Conservation (phyloP, 2,329 filamentous ascomycete species). For the Alternaria ventricosa region DNA sequence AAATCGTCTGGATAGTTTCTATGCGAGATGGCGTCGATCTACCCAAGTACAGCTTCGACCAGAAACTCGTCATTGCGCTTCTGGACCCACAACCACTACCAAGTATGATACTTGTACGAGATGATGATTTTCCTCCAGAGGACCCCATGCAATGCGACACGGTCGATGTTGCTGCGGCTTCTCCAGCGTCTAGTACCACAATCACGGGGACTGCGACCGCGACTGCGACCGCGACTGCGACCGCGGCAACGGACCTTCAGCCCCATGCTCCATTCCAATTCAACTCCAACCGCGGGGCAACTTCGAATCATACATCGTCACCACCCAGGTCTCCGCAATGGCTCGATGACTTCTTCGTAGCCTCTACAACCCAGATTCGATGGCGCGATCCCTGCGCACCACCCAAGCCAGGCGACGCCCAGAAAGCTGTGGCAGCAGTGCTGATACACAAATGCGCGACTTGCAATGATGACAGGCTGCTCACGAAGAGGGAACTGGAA, state of each 20-base stretch:
- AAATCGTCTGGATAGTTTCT: constrained; percentile 27
- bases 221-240: neutral
- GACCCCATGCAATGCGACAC: neutral
- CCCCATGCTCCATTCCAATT: constrained; percentile 21
- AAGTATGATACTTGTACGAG: neutral
- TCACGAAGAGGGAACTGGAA: constrained; percentile 33
- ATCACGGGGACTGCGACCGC: neutral
- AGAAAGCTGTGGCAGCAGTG: constrained; percentile 18
- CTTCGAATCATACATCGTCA: neutral
- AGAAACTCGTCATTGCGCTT: constrained; percentile 34
- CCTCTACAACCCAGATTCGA: constrained; percentile 35
- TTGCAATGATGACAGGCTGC: constrained; percentile 29
- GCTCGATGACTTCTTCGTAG: constrained; percentile 24
- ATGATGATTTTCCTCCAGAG: neutral
- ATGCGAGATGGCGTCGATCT: constrained; percentile 27
- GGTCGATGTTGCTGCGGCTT: neutral
- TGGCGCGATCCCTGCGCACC: constrained; percentile 26
- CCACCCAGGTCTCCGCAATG: neutral
- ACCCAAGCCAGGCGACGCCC: constrained; percentile 13
- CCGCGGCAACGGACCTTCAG: neutral
- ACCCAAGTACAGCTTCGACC: constrained; percentile 33
- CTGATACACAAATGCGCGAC: constrained; percentile 26
- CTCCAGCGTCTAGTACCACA: neutral
- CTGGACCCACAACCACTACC: constrained; percentile 16
- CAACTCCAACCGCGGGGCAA: constrained; percentile 13